Percentiles rank a stretch among this genome's conserved stretches.
Conservation (phyloP, 164 flowering plant species). For the Magnolia sinica region DNA sequence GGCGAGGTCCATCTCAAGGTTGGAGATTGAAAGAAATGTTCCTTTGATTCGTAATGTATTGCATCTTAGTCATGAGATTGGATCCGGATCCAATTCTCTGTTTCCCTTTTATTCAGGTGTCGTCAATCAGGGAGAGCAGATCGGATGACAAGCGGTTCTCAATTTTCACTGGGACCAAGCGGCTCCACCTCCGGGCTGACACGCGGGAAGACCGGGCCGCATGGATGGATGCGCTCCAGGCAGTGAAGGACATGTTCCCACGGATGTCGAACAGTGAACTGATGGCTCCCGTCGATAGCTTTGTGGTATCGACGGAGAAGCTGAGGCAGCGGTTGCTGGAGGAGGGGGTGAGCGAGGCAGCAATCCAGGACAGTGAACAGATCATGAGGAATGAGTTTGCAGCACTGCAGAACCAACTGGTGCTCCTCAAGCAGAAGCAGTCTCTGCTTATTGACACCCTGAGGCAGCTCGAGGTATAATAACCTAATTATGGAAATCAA, state of each 20-base stretch:
- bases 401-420: constrained; percentile 51
- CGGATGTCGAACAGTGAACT: constrained; percentile 83
- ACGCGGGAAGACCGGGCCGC: constrained; percentile 64
- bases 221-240: constrained; percentile 93
- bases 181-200: constrained; percentile 83
- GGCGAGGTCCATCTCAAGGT: constrained; percentile 79
- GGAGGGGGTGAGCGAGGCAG: constrained; percentile 76
- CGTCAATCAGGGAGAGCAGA: constrained; percentile 61
- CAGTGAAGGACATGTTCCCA: constrained; percentile 92
- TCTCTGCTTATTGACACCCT: constrained; percentile 66
- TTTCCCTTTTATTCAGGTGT: constrained; percentile 36
- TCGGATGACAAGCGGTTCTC: constrained; percentile 72
- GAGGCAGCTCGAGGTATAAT: constrained; percentile 86
- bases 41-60: not conserved
- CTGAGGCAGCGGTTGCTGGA: constrained; percentile 66
- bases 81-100: not conserved
- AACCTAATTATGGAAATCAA: not conserved
- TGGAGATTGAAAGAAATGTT: not conserved
- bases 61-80: not conserved
- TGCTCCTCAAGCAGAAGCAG: constrained; percentile 84
- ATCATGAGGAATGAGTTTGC: constrained; percentile 56
- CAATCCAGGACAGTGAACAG: constrained; percentile 58
- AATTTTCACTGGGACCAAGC: constrained; percentile 76
- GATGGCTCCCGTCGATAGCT: constrained; percentile 49
- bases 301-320: constrained; percentile 68